These are phyloP conservation scores for Schizosaccharomyces lindneri DNA, from an alignment of 805 yeast genomes.

Conservation along the genomic window DNA sequence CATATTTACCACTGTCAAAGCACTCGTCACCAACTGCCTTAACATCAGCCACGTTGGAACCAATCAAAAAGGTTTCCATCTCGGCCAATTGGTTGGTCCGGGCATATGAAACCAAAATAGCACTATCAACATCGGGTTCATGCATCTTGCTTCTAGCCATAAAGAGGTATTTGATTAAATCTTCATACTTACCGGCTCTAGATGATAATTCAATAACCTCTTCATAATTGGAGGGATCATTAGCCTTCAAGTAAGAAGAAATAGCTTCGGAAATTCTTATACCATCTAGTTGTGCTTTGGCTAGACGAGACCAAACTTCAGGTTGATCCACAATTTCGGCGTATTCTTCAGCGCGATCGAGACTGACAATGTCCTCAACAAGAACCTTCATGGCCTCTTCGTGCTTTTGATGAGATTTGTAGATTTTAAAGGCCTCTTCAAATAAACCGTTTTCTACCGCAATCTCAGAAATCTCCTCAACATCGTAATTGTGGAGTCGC, in stretches of 20 bases:
- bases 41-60: conserved; percentile 79
- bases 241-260: conserved; percentile 72
- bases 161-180: conserved; percentile 56
- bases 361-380: conserved; percentile 77
- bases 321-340: conserved; percentile 74
- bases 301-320: conserved; percentile 83
- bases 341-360: conserved; percentile 81
- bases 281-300: conserved; percentile 88
- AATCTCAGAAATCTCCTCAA: conserved; percentile 77
- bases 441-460: conserved; percentile 68
- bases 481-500: conserved; percentile 72
- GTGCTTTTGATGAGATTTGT: conserved; percentile 57
- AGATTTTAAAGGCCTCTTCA: conserved; percentile 88
- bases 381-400: conserved; percentile 67
- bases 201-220: conserved; percentile 87
- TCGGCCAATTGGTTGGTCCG: conserved; percentile 48
- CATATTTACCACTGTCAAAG: conserved; percentile 55
- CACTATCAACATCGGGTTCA: conserved; percentile 84
- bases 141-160: conserved; percentile 84
- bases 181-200: conserved; percentile 90
- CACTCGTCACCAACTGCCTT: conserved; percentile 81
- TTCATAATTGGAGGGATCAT: conserved; percentile 70
- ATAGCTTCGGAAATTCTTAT: conserved; percentile 78
- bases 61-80: conserved; percentile 59
- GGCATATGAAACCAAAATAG: conserved; percentile 70